Percentiles rank a stretch among this genome's conserved stretches.
These are phyloP conservation scores for Metschnikowia proteae DNA, from an alignment of 805 yeast species.

Conservation along the genomic window DNA sequence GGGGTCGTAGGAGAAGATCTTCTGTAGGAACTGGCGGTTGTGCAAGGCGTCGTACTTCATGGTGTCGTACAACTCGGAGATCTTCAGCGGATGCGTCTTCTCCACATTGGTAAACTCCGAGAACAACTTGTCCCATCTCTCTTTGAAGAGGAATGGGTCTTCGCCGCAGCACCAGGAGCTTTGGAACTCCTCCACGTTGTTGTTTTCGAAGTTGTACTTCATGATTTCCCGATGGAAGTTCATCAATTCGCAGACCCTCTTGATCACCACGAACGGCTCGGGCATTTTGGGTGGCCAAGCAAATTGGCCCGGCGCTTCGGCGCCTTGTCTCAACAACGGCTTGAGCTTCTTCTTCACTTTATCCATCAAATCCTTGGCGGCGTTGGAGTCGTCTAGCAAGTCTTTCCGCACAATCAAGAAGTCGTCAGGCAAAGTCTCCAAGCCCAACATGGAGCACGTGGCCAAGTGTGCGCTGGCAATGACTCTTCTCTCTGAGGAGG, in stretches of 20 bases:
- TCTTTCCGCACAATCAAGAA: slow-evolving; percentile 83
- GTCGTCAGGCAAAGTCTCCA: slow-evolving; percentile 65
- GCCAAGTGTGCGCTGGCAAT: slow-evolving; percentile 88
- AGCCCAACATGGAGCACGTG: slow-evolving; percentile 69
- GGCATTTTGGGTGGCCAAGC: slow-evolving; percentile 99
- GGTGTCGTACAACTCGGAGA: slow-evolving; percentile 93
- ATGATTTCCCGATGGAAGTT: slow-evolving; percentile 80
- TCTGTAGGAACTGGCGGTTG: slow-evolving; percentile 82
- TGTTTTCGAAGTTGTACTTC: slow-evolving; percentile 70
- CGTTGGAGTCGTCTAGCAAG: slow-evolving; percentile 91
- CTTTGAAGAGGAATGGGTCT: slow-evolving; percentile 84
- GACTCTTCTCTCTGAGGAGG: slow-evolving; percentile 94
- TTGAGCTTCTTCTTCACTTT: slow-evolving; percentile 94
- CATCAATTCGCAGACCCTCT: slow-evolving; percentile 93
- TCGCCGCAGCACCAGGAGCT: slow-evolving; percentile 94
- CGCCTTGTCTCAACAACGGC: slow-evolving; percentile 90
- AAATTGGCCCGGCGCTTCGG: slow-evolving; percentile 94
- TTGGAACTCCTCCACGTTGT: slow-evolving; percentile 67
- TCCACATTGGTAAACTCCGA: slow-evolving; percentile 89
- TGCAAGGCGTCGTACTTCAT: slow-evolving; percentile 98
- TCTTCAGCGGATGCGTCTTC: slow-evolving; percentile 95
- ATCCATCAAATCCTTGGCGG: slow-evolving; percentile 97
- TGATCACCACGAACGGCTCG: slow-evolving; percentile 90
- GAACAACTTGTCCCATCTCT: slow-evolving; percentile 96
- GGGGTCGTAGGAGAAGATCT: slow-evolving; percentile 67